A percentile compares a stretch with the other conserved stretches of the same genome.
Conservation (phyloP, 768 basidiomycete genomes). For the Xerocomellus intermedius region DNA sequence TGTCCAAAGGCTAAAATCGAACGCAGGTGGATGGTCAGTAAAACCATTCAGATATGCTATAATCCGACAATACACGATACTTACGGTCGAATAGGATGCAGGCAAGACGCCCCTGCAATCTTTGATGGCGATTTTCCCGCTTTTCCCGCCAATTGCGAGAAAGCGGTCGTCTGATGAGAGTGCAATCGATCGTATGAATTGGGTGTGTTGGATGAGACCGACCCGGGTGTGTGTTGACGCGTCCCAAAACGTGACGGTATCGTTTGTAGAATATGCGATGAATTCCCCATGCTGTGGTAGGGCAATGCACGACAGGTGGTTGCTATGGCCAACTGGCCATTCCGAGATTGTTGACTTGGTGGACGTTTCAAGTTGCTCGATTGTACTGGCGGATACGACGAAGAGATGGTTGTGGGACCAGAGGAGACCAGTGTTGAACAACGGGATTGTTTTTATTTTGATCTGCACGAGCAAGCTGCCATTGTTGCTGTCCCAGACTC, state of each 20-base stretch:
- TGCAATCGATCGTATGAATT: background rate
- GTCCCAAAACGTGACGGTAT: background rate
- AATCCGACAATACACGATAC: background rate
- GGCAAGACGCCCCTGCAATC: background rate
- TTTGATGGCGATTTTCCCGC: background rate
- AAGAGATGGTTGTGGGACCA: background rate
- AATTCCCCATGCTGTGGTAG: background rate
- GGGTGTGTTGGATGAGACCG: background rate
- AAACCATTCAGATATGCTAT: background rate
- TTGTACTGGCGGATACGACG: background rate
- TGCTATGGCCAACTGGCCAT: background rate
- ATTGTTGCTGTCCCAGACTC: background rate
- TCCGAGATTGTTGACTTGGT: background rate
- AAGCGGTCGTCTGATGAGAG: background rate
- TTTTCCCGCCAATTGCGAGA: background rate
- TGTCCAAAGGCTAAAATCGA: no score
- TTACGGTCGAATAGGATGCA: background rate
- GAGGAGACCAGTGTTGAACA: background rate
- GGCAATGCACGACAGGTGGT: background rate
- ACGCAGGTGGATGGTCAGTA: background rate
- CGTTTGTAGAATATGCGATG: background rate
- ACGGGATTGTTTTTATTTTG: background rate
- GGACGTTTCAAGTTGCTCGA: background rate
- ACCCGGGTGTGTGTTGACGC: background rate
- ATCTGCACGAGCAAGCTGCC: background rate